phyloP scores from a whole-genome alignment of 352 stramenopile genomes.

The Pythium myriotylum region DNA sequence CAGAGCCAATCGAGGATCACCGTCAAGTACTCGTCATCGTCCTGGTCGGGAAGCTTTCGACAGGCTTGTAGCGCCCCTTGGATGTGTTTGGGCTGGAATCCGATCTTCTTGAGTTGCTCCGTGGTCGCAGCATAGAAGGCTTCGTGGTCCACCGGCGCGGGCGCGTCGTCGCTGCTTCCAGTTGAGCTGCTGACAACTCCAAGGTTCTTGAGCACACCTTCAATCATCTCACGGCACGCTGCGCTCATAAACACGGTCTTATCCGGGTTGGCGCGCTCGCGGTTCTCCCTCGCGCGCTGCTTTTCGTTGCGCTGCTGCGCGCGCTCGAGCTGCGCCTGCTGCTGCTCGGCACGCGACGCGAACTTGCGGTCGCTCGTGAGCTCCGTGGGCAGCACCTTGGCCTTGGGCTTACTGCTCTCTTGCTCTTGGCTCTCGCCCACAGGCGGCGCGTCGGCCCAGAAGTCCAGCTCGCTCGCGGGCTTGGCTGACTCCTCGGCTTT shows the following conservation, averaged over 20 bases:
- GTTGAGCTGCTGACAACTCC: constrained; percentile 5
- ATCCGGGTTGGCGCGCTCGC: constrained; percentile 88
- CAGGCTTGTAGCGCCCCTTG: constrained; percentile 42
- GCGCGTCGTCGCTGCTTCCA: not conserved
- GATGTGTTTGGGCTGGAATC: constrained; percentile 58
- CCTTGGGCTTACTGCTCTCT: constrained; percentile 24
- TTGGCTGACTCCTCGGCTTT: constrained; percentile 16
- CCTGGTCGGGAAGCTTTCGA: constrained; percentile 28
- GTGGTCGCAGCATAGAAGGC: constrained; percentile 29
- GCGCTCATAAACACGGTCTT: constrained; percentile 92
- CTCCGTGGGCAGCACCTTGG: constrained; percentile 20
- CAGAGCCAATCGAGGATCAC: constrained; percentile 81
- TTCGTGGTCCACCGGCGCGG: constrained; percentile 23
- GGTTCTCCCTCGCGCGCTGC: constrained; percentile 87
- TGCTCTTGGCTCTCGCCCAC: constrained; percentile 13
- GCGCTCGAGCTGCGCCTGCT: constrained; percentile 54
- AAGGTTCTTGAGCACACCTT: constrained; percentile 70
- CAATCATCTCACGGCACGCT: constrained; percentile 84
- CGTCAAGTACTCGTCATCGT: constrained; percentile 39
- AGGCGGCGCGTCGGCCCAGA: constrained; percentile 40
- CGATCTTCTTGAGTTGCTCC: constrained; percentile 49
- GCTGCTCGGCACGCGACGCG: constrained; percentile 71
- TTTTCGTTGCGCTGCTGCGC: constrained; percentile 74
- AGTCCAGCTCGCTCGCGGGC: constrained; percentile 33
- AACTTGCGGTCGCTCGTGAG: constrained; percentile 79